Percentiles rank a stretch among this genome's conserved stretches.
phyloP scores from a whole-genome alignment of 2,329 filamentous ascomycete species.

The Ceratocystis destructans region DNA sequence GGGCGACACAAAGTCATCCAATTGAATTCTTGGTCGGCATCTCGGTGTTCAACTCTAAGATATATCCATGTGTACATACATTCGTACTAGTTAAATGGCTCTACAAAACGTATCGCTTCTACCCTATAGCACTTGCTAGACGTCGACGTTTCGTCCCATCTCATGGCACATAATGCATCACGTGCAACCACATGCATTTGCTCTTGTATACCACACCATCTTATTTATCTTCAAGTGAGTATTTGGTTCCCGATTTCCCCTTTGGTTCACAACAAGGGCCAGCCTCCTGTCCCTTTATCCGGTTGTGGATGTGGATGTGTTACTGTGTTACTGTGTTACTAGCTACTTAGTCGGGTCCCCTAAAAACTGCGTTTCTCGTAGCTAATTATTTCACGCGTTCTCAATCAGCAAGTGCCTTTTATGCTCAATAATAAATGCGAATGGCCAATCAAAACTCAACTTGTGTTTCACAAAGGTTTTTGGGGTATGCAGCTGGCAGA shows the following conservation, averaged over 20 bases:
- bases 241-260: background rate
- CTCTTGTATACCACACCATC: background rate
- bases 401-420: background rate
- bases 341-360: background rate
- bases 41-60: background rate
- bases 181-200: background rate
- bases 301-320: background rate
- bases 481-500: background rate
- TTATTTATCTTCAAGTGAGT: background rate
- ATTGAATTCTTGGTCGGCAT: background rate
- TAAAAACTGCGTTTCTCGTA: background rate
- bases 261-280: background rate
- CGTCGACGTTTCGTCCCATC: background rate
- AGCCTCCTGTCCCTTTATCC: background rate
- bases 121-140: background rate
- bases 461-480: constrained; percentile 4
- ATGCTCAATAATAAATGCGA: background rate
- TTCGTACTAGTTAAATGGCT: background rate
- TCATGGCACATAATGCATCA: background rate
- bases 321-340: background rate
- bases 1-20: background rate
- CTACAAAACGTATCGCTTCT: background rate
- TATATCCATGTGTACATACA: background rate
- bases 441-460: background rate
- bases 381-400: background rate